These are phyloP conservation scores for Diaporthe helianthi DNA, from an alignment of 2,329 filamentous ascomycete genomes.

Conservation along the genomic window DNA sequence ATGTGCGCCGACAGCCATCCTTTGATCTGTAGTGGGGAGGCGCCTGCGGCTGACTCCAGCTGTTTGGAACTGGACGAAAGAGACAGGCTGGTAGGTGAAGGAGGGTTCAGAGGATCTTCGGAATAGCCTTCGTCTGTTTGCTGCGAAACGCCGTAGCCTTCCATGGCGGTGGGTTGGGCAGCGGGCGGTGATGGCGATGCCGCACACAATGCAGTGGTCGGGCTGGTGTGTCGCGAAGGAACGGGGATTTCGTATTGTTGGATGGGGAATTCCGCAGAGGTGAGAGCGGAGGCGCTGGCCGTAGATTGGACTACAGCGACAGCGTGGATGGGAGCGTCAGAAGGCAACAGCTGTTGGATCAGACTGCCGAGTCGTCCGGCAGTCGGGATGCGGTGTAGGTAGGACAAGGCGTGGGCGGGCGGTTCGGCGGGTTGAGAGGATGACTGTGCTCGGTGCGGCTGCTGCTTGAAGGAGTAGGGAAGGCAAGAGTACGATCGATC, in stretches of 20 bases:
- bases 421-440: conserved; percentile 12
- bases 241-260: background rate
- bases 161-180: conserved; percentile 35
- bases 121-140: conserved; percentile 87
- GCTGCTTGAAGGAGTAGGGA: background rate
- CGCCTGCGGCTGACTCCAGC: conserved; percentile 9
- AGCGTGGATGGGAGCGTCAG: background rate
- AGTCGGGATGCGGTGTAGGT: conserved; percentile 5
- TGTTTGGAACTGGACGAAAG: conserved; percentile 38
- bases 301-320: background rate
- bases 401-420: background rate
- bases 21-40: conserved; percentile 30
- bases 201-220: conserved; percentile 15
- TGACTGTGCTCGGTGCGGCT: background rate
- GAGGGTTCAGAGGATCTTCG: conserved; percentile 67
- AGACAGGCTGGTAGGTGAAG: conserved; percentile 42
- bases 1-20: conserved; percentile 58
- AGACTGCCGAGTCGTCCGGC: background rate
- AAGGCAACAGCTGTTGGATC: background rate
- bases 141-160: conserved; percentile 41
- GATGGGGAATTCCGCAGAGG: background rate
- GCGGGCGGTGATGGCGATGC: conserved; percentile 36
- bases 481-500: background rate
- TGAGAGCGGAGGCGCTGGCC: background rate
- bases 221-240: background rate